Base-by-base conservation (phyloP, 78 protist species). In the Dictyostelium purpureum region DNA sequence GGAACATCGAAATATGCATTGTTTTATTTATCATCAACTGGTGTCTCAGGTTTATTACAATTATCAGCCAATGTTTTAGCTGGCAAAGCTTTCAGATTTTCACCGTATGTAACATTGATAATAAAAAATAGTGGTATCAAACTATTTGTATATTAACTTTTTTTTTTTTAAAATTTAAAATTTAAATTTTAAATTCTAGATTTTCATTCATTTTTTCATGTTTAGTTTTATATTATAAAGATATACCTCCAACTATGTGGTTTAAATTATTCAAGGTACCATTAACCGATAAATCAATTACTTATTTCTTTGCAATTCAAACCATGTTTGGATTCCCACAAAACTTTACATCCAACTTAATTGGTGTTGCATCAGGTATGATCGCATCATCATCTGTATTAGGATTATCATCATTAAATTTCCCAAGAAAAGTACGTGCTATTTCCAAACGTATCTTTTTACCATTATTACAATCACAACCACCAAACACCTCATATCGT, bases 231-330 rank as follows among this genome's bases (percentile, higher is more conserved):
- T 83, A 54, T 67, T 83, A 49, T 47, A 83, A 56, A 56, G 90
- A 83, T 33, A 61, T 83, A 56, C 90, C 90, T 42, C 40, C 90
- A 35, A 83, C 80, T 40, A 31, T 24, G 45, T 83, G 90, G 90
- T 83, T 83, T 47, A 69, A 45, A 54, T 40, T 83, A n/a, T 56
- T 83, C 56, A 49, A 54, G 35, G 37, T 83, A 16, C 79, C 79
- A 52, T 31, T 83, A 24, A 70, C 37, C 7, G 90, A 83, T 33
- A 83, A 83, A 33, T 38, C 71, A 21, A 19, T 83, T 6, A 56
- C 81, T 6, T 83, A 83, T 70, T 16, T 59, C n/a, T 28, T 71
- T 10, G 45, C 80, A 38, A 9, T n/a, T 9, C 80, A 67, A 40
- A 24, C 47, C 14, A 18, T 83, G 54, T 21, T 70, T 33, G 43